phyloP scores from a whole-genome alignment of 2,329 filamentous ascomycete genomes.

The Aspergillus pseudoglaucus region DNA sequence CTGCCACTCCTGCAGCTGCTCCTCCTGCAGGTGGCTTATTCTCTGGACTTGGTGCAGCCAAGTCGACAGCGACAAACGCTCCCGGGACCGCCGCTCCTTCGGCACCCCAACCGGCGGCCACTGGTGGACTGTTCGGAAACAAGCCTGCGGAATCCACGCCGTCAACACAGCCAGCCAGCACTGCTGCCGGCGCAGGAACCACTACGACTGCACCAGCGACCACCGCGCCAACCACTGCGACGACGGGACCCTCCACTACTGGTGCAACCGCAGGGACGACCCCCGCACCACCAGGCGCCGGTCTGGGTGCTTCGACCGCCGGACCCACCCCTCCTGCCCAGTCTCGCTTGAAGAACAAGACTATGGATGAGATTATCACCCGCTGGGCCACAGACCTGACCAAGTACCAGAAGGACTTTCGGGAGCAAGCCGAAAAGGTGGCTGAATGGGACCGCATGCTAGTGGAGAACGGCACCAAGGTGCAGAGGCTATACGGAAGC shows the following conservation, averaged over 20 bases:
- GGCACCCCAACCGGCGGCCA: slow-evolving; percentile 18
- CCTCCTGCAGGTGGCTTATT: slow-evolving; percentile 22
- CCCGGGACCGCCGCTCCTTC: slow-evolving; percentile 22
- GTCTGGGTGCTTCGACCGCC: slow-evolving; percentile 65
- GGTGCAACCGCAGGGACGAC: slow-evolving; percentile 26
- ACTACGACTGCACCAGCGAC: slow-evolving; percentile 21
- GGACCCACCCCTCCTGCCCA: slow-evolving; percentile 73
- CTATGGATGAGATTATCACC: slow-evolving; percentile 97
- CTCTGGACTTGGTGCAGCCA: slow-evolving; percentile 20
- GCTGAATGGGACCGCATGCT: slow-evolving; percentile 86
- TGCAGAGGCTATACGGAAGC: slow-evolving; percentile 83
- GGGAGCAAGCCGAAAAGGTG: slow-evolving; percentile 79
- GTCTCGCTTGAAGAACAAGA: slow-evolving; percentile 93
- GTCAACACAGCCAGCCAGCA: slow-evolving; percentile 15
- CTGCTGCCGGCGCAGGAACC: slow-evolving; percentile 15
- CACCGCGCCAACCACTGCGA: slow-evolving; percentile 16
- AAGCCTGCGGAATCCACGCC: slow-evolving; percentile 17
- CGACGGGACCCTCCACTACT: slow-evolving; percentile 23
- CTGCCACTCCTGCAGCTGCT: slow-evolving; percentile 26
- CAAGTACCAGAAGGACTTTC: slow-evolving; percentile 96
- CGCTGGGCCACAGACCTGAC: slow-evolving; percentile 92
- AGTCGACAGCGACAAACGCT: slow-evolving; percentile 23
- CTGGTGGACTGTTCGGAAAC: slow-evolving; percentile 20
- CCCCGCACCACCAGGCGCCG: slow-evolving; percentile 20
- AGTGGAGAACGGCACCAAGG: slow-evolving; percentile 90